These are phyloP conservation scores for Phytophthora lateralis DNA, from an alignment of 352 stramenopile species.

Conservation along the genomic window DNA sequence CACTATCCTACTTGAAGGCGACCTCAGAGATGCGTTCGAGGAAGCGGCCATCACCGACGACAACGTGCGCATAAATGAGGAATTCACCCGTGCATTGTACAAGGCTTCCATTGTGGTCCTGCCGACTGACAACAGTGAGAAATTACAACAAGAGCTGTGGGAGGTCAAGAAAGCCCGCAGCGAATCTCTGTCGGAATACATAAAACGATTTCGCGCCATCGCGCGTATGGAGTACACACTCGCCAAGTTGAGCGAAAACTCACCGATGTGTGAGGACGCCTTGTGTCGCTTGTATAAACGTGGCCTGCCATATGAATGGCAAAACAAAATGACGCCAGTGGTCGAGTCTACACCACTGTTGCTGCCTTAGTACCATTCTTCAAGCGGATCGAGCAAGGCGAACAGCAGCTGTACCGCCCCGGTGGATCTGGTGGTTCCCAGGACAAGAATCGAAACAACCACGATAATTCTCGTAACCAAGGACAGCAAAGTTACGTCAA, in stretches of 20 bases:
- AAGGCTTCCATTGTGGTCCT: constrained; percentile 5
- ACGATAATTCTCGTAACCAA: neutral
- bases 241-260: neutral
- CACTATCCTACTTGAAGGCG: constrained; percentile 8
- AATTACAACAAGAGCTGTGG: constrained; percentile 11
- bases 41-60: constrained; percentile 9
- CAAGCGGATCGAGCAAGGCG: constrained; percentile 8
- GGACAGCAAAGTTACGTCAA: neutral
- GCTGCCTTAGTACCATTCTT: constrained; percentile 3
- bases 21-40: constrained; percentile 1
- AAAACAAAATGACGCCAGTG: constrained; percentile 20
- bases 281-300: constrained; percentile 17
- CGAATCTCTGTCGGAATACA: constrained; percentile 8
- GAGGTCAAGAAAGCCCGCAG: neutral
- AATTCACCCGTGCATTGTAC: constrained; percentile 1
- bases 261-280: constrained; percentile 8
- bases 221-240: constrained; percentile 1
- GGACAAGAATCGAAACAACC: neutral
- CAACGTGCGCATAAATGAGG: constrained; percentile 4
- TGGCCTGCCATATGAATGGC: constrained; percentile 9
- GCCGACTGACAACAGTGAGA: constrained; percentile 8
- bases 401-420: neutral
- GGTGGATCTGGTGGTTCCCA: neutral
- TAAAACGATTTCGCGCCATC: constrained; percentile 8
- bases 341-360: constrained; percentile 1